Evolutionary conservation across 1,139 yeast species (phyloP), one percentile per base, ranked within the genome.

Genomic region (Suhomyces ambrosiae): DNA sequence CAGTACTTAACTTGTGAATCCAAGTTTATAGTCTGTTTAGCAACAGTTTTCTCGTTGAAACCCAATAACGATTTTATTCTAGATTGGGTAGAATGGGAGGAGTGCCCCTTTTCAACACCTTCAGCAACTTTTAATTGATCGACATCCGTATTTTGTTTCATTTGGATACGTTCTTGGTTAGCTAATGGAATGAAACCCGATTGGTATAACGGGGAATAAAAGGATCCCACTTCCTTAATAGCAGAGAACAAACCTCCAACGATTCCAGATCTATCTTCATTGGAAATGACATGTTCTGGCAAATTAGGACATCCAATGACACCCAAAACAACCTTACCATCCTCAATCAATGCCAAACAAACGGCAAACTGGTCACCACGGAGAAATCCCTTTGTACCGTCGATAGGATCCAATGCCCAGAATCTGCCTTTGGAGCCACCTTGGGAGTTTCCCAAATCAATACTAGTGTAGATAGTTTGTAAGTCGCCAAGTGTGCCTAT

Each of bases 371-470:
- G 99, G 45, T 90, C 97, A 28, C 96, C 95, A 56, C 99, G 74
- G 41, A 92, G 69, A 56, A 92, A 92, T 0, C 99, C 99, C 59
- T 90, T 90, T 14, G 99, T 92, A 11, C 99, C 99, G 58, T 92
- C 99, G 46, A 92, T 90, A 23, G 99, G 99, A 58, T 92, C 99
- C 54, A 92, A 67, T 0, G 97, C 96, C 99, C 99, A 92, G 60
- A 86, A 80, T 46, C 97, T 72, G 21, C 96, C 96, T 31, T 63
- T 68, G 25, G 68, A 51, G 3, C 96, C 95, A 38, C 97, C 97
- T 44, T 72, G 56, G 25, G 86, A 85, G 53, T 78, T 74, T 30
- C 97, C 97, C 44, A 71, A 65, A 58, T 90, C 96, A 45, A 92
- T 86, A 28, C 84, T 73, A 8, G 76, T 70, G 47, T 76, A 75